Evolutionary conservation across 2,329 filamentous ascomycete genomes (phyloP).

Genomic region (Neofusicoccum parvum): DNA sequence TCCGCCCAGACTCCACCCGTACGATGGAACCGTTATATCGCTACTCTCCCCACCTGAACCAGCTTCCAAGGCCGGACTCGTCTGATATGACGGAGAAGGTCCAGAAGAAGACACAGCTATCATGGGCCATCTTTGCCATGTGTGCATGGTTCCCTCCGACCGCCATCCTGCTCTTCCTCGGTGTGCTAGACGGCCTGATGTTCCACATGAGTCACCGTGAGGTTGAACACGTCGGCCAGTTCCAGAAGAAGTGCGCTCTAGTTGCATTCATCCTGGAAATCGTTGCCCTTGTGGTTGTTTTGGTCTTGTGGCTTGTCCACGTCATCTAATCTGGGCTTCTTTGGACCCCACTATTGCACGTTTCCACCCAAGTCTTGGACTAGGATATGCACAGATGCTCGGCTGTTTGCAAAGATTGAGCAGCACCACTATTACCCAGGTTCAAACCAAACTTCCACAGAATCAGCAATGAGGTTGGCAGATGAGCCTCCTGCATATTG

Average conservation of each 20-base stretch:
- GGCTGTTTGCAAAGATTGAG: not conserved
- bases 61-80: not conserved
- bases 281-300: not conserved
- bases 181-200: conserved; percentile 8
- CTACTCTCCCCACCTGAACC: not conserved
- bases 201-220: conserved; percentile 5
- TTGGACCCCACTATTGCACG: not conserved
- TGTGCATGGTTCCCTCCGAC: conserved; percentile 8
- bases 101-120: not conserved
- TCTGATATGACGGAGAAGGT: not conserved
- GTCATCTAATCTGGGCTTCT: not conserved
- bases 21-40: not conserved
- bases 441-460: no score
- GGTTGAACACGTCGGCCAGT: not conserved
- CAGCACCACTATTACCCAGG: not conserved
- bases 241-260: conserved; percentile 11
- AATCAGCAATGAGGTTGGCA: no score
- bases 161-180: conserved; percentile 2
- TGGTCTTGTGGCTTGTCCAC: conserved; percentile 7
- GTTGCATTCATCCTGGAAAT: not conserved
- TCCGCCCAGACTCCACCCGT: not conserved
- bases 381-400: no score
- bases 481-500: no score
- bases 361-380: not conserved
- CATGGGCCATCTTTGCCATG: conserved; percentile 11